Percentiles rank a stretch among this genome's conserved stretches.
phyloP scores from a whole-genome alignment of 2,329 filamentous ascomycete species.

The Alternaria sp. region DNA sequence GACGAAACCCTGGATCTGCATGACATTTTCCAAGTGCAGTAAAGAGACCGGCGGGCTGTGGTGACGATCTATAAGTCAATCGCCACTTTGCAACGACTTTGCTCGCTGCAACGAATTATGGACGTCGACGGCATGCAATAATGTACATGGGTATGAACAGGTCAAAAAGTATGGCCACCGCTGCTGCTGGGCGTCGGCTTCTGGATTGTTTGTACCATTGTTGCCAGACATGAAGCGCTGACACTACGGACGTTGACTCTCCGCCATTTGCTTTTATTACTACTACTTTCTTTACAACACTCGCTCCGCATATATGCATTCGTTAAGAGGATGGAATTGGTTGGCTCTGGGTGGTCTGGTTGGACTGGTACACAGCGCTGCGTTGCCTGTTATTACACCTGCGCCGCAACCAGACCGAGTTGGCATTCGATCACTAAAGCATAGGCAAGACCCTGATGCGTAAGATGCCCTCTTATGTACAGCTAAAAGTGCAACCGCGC shows the following conservation, averaged over 20 bases:
- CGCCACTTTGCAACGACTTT: constrained; percentile 29
- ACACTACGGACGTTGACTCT: constrained; percentile 12
- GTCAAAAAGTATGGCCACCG: constrained; percentile 26
- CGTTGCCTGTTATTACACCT: constrained; percentile 38
- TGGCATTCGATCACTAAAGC: constrained; percentile 19
- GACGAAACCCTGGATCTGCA: constrained; percentile 41
- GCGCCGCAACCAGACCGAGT: constrained; percentile 30
- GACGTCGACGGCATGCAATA: constrained; percentile 11
- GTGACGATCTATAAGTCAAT: constrained; percentile 31
- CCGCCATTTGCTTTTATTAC: constrained; percentile 11
- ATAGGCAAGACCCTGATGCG: constrained; percentile 44
- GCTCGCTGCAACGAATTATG: constrained; percentile 23
- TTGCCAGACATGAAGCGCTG: constrained; percentile 25
- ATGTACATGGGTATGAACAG: constrained; percentile 26
- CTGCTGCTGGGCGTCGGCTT: constrained; percentile 10
- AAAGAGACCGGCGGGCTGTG: constrained; percentile 30
- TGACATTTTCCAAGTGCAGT: constrained; percentile 21
- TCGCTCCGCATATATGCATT: constrained; percentile 37
- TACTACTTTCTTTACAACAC: constrained; percentile 14
- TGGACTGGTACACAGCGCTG: constrained; percentile 22
- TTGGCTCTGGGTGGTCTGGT: constrained; percentile 20
- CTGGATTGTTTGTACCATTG: neutral
- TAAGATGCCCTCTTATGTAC: constrained; percentile 24
- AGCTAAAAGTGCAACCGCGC: neutral
- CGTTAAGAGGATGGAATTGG: constrained; percentile 32